phyloP scores from a whole-genome alignment of 768 basidiomycete species.

The Podaxis carcinomalis region DNA sequence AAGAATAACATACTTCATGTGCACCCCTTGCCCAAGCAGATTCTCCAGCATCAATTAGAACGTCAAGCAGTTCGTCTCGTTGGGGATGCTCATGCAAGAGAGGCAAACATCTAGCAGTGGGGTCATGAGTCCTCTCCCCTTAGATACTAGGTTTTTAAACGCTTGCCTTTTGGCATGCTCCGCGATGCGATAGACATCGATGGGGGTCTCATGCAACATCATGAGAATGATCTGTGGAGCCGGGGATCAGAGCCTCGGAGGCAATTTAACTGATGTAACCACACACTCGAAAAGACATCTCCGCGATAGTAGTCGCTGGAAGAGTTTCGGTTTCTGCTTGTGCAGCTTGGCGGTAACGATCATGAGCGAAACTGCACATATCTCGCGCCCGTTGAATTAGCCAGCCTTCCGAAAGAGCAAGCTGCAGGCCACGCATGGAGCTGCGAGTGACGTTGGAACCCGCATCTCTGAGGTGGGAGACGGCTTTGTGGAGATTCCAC shows the following conservation, averaged over 20 bases:
- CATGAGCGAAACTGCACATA: constrained; percentile 75
- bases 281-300: constrained; percentile 67
- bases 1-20: constrained; percentile 50
- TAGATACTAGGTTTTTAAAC: neutral
- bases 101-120: constrained; percentile 46
- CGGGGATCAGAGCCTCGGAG: neutral
- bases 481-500: constrained; percentile 50
- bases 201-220: constrained; percentile 60
- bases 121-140: neutral
- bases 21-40: constrained; percentile 70
- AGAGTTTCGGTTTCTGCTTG: constrained; percentile 53
- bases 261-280: neutral
- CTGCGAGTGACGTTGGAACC: constrained; percentile 40
- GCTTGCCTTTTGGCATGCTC: constrained; percentile 62
- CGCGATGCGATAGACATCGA: constrained; percentile 65
- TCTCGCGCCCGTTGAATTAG: constrained; percentile 67
- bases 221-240: constrained; percentile 56
- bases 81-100: constrained; percentile 58
- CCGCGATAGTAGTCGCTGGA: constrained; percentile 45
- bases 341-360: constrained; percentile 70
- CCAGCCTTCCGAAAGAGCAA: constrained; percentile 70
- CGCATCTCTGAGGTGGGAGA: constrained; percentile 41
- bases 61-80: constrained; percentile 54
- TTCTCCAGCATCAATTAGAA: constrained; percentile 65
- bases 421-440: constrained; percentile 66